These are phyloP conservation scores for Pseudogymnoascus pannorum DNA, from an alignment of 2,329 filamentous ascomycete genomes.

Conservation along the genomic window DNA sequence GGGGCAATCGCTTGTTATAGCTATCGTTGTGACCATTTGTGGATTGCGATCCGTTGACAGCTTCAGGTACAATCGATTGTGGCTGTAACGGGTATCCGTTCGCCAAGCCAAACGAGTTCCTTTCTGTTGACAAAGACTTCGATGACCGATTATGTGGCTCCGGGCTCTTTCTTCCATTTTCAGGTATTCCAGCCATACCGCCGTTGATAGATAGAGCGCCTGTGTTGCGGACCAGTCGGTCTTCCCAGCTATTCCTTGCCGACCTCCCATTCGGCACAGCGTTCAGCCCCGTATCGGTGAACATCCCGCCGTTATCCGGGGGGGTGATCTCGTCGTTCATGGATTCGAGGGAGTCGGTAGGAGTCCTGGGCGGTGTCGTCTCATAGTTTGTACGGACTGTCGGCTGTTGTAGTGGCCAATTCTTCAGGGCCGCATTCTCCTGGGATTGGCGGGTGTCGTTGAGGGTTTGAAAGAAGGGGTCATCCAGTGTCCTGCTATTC, in stretches of 20 bases:
- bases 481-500: constrained; percentile 24
- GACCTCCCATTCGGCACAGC: constrained; percentile 51
- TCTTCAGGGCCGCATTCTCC: constrained; percentile 22
- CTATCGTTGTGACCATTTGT: constrained; percentile 22
- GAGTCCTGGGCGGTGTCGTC: constrained; percentile 28
- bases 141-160: constrained; percentile 21
- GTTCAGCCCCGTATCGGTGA: constrained; percentile 46
- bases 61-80: constrained; percentile 13
- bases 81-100: constrained; percentile 20
- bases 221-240: constrained; percentile 25
- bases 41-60: constrained; percentile 13
- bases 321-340: constrained; percentile 21
- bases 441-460: constrained; percentile 29
- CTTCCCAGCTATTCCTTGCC: constrained; percentile 34
- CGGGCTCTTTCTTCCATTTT: constrained; percentile 27
- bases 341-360: constrained; percentile 27
- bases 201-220: constrained; percentile 27
- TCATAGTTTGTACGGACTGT: constrained; percentile 20
- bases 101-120: constrained; percentile 23
- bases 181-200: constrained; percentile 19
- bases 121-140: constrained; percentile 23
- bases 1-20: constrained; percentile 18
- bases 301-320: constrained; percentile 25
- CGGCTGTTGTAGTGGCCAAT: constrained; percentile 25
- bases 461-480: constrained; percentile 29